A percentile compares a stretch with the other conserved stretches of the same genome.
Conservation (phyloP, 2,329 filamentous ascomycete species). For the Dichotomopilus funicola region DNA sequence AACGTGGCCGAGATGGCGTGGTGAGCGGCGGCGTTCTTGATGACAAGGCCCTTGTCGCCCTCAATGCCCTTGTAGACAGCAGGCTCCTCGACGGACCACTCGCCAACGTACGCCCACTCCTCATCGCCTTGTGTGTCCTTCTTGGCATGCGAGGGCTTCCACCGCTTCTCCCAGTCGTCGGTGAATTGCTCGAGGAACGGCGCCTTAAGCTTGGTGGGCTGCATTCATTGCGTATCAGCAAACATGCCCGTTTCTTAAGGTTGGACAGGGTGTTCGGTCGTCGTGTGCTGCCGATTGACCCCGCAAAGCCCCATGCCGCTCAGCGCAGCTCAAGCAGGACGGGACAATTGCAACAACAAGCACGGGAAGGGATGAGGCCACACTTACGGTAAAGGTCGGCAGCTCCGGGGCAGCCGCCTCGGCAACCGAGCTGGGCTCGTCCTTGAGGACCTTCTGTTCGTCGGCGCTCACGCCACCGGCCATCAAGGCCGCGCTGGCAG, state of each 20-base stretch:
- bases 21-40: constrained; percentile 97
- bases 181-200: constrained; percentile 98
- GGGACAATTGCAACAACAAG: background rate
- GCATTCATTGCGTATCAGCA: constrained; percentile 18
- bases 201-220: constrained; percentile 85
- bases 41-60: constrained; percentile 91
- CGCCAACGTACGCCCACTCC: constrained; percentile 96
- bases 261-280: background rate
- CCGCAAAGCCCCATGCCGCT: background rate
- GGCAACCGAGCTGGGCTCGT: constrained; percentile 40
- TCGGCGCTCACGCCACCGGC: constrained; percentile 65
- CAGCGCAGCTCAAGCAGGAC: background rate
- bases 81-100: constrained; percentile 96
- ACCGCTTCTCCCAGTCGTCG: constrained; percentile 87
- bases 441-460: constrained; percentile 52
- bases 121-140: constrained; percentile 70
- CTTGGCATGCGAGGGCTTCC: constrained; percentile 94
- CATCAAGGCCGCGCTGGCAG: constrained; percentile 67
- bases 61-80: constrained; percentile 83
- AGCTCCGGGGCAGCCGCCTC: constrained; percentile 53
- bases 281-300: background rate
- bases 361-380: background rate
- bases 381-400: constrained; percentile 81
- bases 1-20: constrained; percentile 99
- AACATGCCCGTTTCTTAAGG: background rate